Conservation (phyloP, 140 eudicot species). For the Erigeron philadelphicus region DNA sequence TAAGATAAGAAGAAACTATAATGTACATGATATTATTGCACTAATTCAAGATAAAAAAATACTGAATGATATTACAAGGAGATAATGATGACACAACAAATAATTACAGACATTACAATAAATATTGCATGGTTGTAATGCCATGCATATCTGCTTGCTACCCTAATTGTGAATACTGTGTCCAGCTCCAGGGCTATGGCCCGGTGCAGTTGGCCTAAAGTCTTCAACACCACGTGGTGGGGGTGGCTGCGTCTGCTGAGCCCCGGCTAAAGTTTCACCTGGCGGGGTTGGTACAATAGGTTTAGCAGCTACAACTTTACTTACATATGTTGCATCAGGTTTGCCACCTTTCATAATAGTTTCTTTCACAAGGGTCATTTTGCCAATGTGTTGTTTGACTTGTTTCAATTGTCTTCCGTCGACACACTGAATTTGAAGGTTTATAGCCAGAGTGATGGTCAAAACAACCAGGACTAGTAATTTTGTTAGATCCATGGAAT, state of each 20-base stretch:
- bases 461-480: constrained; percentile 8
- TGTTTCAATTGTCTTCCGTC: constrained; percentile 51
- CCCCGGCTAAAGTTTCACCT: constrained; percentile 12
- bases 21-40: not conserved
- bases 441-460: constrained; percentile 19
- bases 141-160: constrained; percentile 22
- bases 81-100: not conserved
- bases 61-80: constrained; percentile 8
- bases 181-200: constrained; percentile 77
- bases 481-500: constrained; percentile 25
- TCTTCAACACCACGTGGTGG: constrained; percentile 33
- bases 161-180: constrained; percentile 45
- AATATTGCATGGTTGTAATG: constrained; percentile 20
- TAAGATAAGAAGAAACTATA: constrained; percentile 6
- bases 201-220: constrained; percentile 61
- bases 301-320: constrained; percentile 25
- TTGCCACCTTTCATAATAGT: not conserved
- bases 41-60: constrained; percentile 8
- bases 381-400: constrained; percentile 26
- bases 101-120: not conserved
- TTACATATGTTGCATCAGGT: constrained; percentile 16
- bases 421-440: constrained; percentile 26
- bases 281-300: constrained; percentile 18
- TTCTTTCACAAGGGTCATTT: constrained; percentile 1
- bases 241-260: constrained; percentile 14